Conservation (phyloP, 495 filamentous ascomycete genomes). For the Trichoderma erinaceum region DNA sequence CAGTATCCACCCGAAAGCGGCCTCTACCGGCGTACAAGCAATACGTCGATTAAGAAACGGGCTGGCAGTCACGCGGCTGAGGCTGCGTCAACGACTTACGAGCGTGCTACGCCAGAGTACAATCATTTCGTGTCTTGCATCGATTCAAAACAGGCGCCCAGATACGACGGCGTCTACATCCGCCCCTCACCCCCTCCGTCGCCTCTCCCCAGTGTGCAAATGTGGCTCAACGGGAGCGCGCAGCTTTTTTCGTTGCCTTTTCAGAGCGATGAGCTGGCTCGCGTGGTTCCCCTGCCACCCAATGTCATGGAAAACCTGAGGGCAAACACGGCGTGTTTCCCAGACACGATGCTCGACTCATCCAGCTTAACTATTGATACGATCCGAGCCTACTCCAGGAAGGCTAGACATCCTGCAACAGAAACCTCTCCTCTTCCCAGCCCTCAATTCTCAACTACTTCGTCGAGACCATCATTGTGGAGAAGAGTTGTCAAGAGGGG, state of each 20-base stretch:
- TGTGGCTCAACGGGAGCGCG: slow-evolving; percentile 17
- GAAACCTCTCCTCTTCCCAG: not conserved
- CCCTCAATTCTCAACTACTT: no score
- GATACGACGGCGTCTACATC: slow-evolving; percentile 8
- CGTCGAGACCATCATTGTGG: slow-evolving; percentile 8
- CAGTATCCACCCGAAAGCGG: not conserved
- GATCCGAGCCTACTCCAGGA: slow-evolving; percentile 40
- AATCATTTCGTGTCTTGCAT: not conserved
- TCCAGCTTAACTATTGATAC: slow-evolving; percentile 42
- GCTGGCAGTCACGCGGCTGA: not conserved
- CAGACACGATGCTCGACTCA: slow-evolving; percentile 42
- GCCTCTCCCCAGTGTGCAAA: slow-evolving; percentile 13
- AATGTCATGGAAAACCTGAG: slow-evolving; percentile 38
- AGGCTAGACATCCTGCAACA: slow-evolving; percentile 27
- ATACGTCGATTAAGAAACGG: not conserved
- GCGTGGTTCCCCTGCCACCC: slow-evolving; percentile 33
- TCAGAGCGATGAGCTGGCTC: slow-evolving; percentile 4
- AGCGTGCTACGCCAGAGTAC: not conserved
- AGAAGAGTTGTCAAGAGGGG: slow-evolving; percentile 13
- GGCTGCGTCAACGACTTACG: not conserved
- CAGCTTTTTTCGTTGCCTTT: slow-evolving; percentile 15
- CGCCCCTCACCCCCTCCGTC: slow-evolving; percentile 12
- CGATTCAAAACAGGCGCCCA: not conserved
- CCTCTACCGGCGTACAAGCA: not conserved
- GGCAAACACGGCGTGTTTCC: slow-evolving; percentile 37